Base-by-base conservation (phyloP, 805 yeast genomes). In the Candida nonsorbophila region DNA sequence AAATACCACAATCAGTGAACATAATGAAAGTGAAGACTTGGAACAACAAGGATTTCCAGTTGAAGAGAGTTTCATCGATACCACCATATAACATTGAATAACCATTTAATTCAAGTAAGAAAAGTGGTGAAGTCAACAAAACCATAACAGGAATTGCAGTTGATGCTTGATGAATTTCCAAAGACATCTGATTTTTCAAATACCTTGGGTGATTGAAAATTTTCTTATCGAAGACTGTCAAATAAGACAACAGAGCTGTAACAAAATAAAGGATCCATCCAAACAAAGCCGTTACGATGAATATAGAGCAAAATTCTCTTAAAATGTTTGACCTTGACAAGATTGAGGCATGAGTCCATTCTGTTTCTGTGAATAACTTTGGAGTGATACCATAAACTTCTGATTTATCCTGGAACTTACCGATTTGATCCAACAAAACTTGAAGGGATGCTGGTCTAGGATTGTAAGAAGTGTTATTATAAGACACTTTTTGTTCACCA, bases 151-250 rank as follows among this genome's bases (percentile, higher is more conserved):
- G 98, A 42, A 92, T 87, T 10, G 97, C 80, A 12, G 81, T 58
- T 36, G 74, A 40, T 0, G 96, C 95, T 51, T 78, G 80, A 39
- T 70, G 61, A 39, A 90, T 83, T 55, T 92, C 98, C 51, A 85
- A 62, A 4, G 73, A 60, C 74, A 92, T 77, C 64, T 92, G 98
- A 62, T 92, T 90, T 55, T 92, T 92, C 58, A 92, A 71, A 58
- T 84, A 90, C 55, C 95, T 74, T 36, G 98, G 98, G 56, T 92
- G 98, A 60, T 90, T 85, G 72, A 90, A 86, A 35, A 86, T 84
- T 31, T 79, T 78, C 51, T 79, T 82, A 58, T 92, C 97, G 53
- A 85, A 92, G 14, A 92, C 77, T 43, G 81, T 76, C 20, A 67
- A 42, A 54, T 84, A 92, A 7, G 94, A 78, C n/a, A 83, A 45